phyloP scores from a whole-genome alignment of 2,329 filamentous ascomycete species.

The Colletotrichum musae region DNA sequence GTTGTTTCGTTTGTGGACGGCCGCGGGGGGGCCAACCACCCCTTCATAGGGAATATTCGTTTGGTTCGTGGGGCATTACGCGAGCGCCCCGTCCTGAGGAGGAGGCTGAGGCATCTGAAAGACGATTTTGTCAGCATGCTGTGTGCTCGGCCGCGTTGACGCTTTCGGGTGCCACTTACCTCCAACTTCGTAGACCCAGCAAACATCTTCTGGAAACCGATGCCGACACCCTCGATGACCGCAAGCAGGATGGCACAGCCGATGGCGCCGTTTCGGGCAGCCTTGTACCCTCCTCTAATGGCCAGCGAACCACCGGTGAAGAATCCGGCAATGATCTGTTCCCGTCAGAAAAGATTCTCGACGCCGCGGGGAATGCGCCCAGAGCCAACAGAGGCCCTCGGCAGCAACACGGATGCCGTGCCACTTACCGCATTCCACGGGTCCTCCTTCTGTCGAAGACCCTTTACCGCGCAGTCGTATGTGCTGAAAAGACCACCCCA shows the following conservation, averaged over 20 bases:
- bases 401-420: too few species aligned
- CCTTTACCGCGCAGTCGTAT: slow-evolving; percentile 97
- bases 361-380: not conserved
- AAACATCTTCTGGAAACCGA: slow-evolving; percentile 95
- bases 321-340: slow-evolving; percentile 94
- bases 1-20: slow-evolving; percentile 9
- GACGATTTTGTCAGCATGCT: slow-evolving; percentile 30
- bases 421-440: slow-evolving; percentile 78
- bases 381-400: too few species aligned
- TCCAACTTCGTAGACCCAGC: slow-evolving; percentile 90
- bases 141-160: not conserved
- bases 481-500: slow-evolving; percentile 49
- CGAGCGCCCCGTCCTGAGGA: slow-evolving; percentile 49
- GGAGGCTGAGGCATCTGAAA: slow-evolving; percentile 50
- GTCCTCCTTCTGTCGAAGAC: slow-evolving; percentile 94
- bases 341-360: not conserved
- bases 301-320: slow-evolving; percentile 86
- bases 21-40: slow-evolving; percentile 1
- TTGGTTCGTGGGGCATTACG: slow-evolving; percentile 44
- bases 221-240: slow-evolving; percentile 89
- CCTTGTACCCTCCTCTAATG: slow-evolving; percentile 49
- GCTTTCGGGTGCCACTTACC: slow-evolving; percentile 57
- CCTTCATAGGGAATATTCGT: slow-evolving; percentile 4
- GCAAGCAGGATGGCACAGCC: slow-evolving; percentile 94
- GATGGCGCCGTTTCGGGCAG: slow-evolving; percentile 94